Evolutionary conservation across 805 yeast genomes (phyloP).

Genomic region (Wickerhamiella alocasiicola): DNA sequence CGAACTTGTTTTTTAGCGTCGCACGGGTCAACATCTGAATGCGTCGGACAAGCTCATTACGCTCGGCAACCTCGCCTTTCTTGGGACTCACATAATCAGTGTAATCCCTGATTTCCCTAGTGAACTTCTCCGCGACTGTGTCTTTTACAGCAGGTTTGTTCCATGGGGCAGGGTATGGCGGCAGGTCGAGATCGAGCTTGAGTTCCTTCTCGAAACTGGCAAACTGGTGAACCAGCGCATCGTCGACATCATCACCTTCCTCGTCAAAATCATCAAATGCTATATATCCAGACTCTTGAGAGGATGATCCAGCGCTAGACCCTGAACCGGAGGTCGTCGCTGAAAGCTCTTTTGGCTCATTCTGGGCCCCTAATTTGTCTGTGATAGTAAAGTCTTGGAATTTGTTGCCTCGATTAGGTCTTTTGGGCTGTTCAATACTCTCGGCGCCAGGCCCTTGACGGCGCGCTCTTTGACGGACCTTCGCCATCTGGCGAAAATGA

Average conservation of each 20-base stretch:
- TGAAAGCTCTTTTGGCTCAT: too few species aligned
- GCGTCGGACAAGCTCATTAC: slow-evolving; percentile 53
- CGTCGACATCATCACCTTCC: not conserved
- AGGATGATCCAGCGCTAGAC: too few species aligned
- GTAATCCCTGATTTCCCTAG: slow-evolving; percentile 79
- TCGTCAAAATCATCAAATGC: slow-evolving; percentile 13
- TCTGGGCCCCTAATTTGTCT: too few species aligned
- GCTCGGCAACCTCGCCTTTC: slow-evolving; percentile 49
- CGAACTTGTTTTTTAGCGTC: slow-evolving; percentile 62
- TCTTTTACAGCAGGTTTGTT: not conserved
- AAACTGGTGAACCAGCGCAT: slow-evolving; percentile 15
- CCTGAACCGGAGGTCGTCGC: too few species aligned
- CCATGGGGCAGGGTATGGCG: slow-evolving; percentile 12
- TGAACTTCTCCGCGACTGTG: slow-evolving; percentile 26
- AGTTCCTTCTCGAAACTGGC: slow-evolving; percentile 6
- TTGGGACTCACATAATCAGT: slow-evolving; percentile 79
- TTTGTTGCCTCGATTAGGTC: too few species aligned
- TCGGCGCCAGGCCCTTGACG: too few species aligned
- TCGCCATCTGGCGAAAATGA: too few species aligned
- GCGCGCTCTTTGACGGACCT: too few species aligned
- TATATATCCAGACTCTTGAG: slow-evolving; percentile 11
- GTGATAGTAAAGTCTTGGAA: too few species aligned
- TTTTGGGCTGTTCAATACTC: too few species aligned
- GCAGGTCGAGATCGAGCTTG: slow-evolving; percentile 11
- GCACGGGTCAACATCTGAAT: slow-evolving; percentile 40